A percentile compares a stretch with the other conserved stretches of the same genome.
These are phyloP conservation scores for Colletotrichum abscissum DNA, from an alignment of 2,329 filamentous ascomycete species.

Conservation along the genomic window DNA sequence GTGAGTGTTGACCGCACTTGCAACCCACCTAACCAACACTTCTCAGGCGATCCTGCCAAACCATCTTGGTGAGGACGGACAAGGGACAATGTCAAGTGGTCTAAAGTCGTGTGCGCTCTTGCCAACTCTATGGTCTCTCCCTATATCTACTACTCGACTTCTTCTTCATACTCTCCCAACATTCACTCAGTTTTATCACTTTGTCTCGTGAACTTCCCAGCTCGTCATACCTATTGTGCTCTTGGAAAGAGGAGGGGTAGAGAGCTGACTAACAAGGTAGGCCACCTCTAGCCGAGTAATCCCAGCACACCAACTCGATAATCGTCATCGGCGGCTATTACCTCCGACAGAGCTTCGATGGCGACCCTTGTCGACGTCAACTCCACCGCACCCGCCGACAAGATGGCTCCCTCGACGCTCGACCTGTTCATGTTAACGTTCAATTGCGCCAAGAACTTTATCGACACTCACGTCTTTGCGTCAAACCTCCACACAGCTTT, in stretches of 20 bases:
- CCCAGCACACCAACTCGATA: neutral
- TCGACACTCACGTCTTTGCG: conserved; percentile 78
- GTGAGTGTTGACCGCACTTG: neutral
- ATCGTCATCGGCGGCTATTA: conserved; percentile 30
- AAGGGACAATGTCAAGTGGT: neutral
- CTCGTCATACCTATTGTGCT: neutral
- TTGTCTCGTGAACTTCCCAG: neutral
- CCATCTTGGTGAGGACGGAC: neutral
- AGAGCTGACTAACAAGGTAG: conserved; percentile 6
- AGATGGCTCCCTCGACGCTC: conserved; percentile 61
- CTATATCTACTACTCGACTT: no score
- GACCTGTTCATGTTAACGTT: conserved; percentile 86
- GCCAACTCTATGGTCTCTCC: neutral
- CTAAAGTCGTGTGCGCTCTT: neutral
- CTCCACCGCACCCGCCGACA: conserved; percentile 31
- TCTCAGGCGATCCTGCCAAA: neutral
- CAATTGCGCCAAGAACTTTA: conserved; percentile 82
- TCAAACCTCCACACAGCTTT: conserved; percentile 74
- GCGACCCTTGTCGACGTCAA: conserved; percentile 31
- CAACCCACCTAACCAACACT: neutral
- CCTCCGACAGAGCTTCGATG: conserved; percentile 20
- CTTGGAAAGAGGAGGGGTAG: neutral
- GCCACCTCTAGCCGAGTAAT: neutral
- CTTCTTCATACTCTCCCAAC: neutral
- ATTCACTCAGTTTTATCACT: neutral